Evolutionary conservation across 306 rosid genomes (phyloP).

Genomic region (Cucurbita argyrosperma): DNA sequence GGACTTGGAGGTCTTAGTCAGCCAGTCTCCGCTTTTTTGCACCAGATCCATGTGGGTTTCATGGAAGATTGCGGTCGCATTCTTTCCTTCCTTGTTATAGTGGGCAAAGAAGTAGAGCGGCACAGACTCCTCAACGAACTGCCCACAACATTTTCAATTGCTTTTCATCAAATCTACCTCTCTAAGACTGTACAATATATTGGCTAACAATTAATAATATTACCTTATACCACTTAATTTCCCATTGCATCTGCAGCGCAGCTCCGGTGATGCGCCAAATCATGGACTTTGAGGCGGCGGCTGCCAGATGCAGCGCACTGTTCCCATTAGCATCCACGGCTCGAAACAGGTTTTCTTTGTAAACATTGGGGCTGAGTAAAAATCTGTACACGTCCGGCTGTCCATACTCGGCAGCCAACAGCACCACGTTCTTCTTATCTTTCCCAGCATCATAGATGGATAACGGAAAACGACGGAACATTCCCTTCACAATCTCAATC

Average conservation of each 20-base stretch:
- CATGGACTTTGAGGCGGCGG: constrained; percentile 10
- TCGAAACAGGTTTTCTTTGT: constrained; percentile 17
- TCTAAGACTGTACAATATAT: too few relatives aligned
- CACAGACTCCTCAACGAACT: constrained; percentile 12
- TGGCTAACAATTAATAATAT: too few relatives aligned
- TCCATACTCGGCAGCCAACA: constrained; percentile 47
- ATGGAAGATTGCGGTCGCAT: constrained; percentile 13
- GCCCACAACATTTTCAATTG: neutral
- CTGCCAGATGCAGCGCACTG: constrained; percentile 48
- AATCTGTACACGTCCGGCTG: constrained; percentile 32
- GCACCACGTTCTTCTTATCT: constrained; percentile 36
- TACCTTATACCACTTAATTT: constrained; percentile 45
- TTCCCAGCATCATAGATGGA: constrained; percentile 28
- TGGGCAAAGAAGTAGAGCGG: constrained; percentile 11
- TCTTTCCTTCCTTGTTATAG: neutral
- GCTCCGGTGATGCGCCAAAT: constrained; percentile 41
- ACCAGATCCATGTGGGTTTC: neutral
- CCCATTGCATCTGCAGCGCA: constrained; percentile 57
- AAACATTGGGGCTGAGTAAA: neutral
- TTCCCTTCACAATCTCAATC: constrained; percentile 30
- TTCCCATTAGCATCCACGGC: constrained; percentile 34
- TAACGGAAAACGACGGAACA: constrained; percentile 23
- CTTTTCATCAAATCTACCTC: too few relatives aligned
- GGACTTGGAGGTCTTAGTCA: constrained; percentile 18
- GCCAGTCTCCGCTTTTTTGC: constrained; percentile 10